Conservation (phyloP, 2,329 filamentous ascomycete genomes). For the Fusarium virguliforme region DNA sequence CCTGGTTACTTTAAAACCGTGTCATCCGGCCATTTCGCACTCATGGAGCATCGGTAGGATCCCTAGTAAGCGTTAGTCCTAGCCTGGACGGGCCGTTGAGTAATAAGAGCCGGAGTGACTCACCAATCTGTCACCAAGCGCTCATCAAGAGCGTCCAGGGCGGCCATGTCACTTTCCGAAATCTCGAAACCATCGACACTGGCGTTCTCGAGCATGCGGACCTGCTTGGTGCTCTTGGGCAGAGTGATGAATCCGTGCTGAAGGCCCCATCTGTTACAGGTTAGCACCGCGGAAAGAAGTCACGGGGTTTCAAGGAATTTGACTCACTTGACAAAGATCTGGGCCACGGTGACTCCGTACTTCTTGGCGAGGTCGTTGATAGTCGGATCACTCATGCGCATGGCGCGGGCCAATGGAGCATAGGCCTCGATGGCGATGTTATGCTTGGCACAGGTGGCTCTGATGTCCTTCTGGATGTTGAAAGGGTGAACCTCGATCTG, state of each 20-base stretch:
- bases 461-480: slow-evolving; percentile 80
- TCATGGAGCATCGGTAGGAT: slow-evolving; percentile 53
- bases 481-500: slow-evolving; percentile 89
- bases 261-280: slow-evolving; percentile 75
- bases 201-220: slow-evolving; percentile 77
- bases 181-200: slow-evolving; percentile 75
- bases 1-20: not conserved
- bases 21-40: not conserved
- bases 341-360: slow-evolving; percentile 79
- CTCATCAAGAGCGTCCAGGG: slow-evolving; percentile 78
- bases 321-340: slow-evolving; percentile 75
- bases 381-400: slow-evolving; percentile 78
- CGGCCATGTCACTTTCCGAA: slow-evolving; percentile 73
- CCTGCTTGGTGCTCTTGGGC: slow-evolving; percentile 78
- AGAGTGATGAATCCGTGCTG: slow-evolving; percentile 82
- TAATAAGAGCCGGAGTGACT: slow-evolving; percentile 26
- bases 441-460: slow-evolving; percentile 75
- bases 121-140: slow-evolving; percentile 79
- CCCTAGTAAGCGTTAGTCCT: slow-evolving; percentile 45
- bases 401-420: slow-evolving; percentile 80
- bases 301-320: not conserved
- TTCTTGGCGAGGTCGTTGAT: slow-evolving; percentile 76
- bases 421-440: slow-evolving; percentile 84
- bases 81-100: too few relatives aligned
- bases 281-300: slow-evolving; percentile 13